Base-by-base conservation (phyloP, 257 asterid genomes). In the Henckelia pumila region DNA sequence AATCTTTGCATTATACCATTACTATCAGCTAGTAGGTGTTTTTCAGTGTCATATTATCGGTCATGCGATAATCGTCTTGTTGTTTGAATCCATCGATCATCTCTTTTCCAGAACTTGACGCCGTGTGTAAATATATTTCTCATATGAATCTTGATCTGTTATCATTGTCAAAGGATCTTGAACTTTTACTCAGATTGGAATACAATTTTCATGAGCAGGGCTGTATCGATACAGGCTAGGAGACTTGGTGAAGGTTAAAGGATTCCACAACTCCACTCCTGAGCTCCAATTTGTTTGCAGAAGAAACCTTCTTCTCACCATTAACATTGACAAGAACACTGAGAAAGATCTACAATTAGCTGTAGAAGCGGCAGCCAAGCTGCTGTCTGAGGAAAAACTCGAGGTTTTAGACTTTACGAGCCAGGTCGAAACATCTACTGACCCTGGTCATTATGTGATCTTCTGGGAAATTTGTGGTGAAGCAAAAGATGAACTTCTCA, bases 381-480 rank as follows among this genome's bases (percentile, higher is more conserved):
- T 77, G 5, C 79, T 94, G 5, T 75, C 89, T 0, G 84, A 69
- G 25, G 89, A 85, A 23, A 94, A 83, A 73, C 78, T 84, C 0
- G 99, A 94, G 70, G 82, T 94, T 2, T 83, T 94, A 0, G 99
- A 94, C 77, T 94, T 94, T 83, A 89, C 99, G 0, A 91, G 99
- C 84, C 80, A 82, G 1, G 88, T 79, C 4, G 94, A 89, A 7
- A 0, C 70, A 6, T 72, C 88, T 6, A 66, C 83, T 0, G 95
- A 84, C 0, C 99, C 98, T 0, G 94, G 88, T 3, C 96, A 83
- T 69, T 94, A 94, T 9, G 96, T 83, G 14, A 50, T 94, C 21
- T 91, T 81, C 85, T 94, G 96, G 98, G 99, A 94, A 66, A 55
- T 81, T 0, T 83, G 79, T 16, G 95, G 95, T 1, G 96, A 87